Evolutionary conservation across 2,329 filamentous ascomycete genomes (phyloP).

Genomic region (Capronia americana): DNA sequence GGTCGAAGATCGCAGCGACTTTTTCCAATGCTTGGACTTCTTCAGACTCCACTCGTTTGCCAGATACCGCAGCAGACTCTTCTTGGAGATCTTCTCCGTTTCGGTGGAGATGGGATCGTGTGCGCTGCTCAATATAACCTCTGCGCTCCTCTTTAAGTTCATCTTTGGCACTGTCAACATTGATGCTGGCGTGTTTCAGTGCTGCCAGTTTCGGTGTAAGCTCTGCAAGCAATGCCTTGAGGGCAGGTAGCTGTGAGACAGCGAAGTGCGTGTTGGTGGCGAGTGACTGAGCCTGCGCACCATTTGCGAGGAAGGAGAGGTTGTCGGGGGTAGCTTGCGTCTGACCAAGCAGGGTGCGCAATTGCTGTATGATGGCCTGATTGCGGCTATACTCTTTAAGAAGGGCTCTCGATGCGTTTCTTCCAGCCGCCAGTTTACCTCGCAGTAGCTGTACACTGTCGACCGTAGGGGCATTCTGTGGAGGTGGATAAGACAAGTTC

Average conservation of each 20-base stretch:
- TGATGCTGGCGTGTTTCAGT: conserved; percentile 42
- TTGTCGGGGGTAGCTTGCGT: conserved; percentile 43
- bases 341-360: conserved; percentile 62
- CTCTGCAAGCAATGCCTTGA: conserved; percentile 72
- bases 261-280: conserved; percentile 69
- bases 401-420: conserved; percentile 73
- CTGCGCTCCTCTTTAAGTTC: conserved; percentile 73
- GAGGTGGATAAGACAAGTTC: conserved; percentile 41
- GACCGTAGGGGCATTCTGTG: conserved; percentile 60
- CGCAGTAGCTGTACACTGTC: conserved; percentile 76
- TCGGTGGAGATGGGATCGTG: conserved; percentile 74
- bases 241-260: conserved; percentile 79
- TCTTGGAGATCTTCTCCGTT: conserved; percentile 41
- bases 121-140: conserved; percentile 83
- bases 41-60: conserved; percentile 32
- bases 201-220: conserved; percentile 69
- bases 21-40: conserved; percentile 41
- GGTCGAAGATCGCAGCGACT: conserved; percentile 39
- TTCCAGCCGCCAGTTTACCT: conserved; percentile 77
- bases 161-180: conserved; percentile 49
- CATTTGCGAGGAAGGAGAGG: conserved; percentile 64
- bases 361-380: conserved; percentile 69
- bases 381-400: conserved; percentile 74
- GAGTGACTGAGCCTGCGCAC: conserved; percentile 52
- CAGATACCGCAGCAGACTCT: conserved; percentile 27